Conservation (phyloP, 768 basidiomycete species). For the Tricholoma furcatifolium region DNA sequence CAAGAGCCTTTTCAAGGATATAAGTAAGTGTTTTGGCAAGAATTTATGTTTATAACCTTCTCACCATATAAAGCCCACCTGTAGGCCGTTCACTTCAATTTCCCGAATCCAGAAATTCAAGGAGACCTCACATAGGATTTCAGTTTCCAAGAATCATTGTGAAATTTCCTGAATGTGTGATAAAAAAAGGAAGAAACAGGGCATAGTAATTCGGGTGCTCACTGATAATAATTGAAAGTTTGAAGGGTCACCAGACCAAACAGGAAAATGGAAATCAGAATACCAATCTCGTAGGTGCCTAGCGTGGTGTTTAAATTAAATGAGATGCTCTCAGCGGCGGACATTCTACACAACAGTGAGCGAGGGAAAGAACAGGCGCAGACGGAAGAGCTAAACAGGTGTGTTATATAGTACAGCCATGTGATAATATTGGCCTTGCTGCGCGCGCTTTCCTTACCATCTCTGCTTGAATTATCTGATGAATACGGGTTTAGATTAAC, state of each 20-base stretch:
- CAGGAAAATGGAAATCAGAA: constrained; percentile 12
- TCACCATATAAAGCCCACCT: constrained; percentile 11
- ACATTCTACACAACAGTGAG: no score
- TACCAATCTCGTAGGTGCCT: constrained; percentile 8
- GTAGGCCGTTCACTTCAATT: neutral
- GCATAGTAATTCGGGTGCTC: neutral
- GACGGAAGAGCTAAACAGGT: no score
- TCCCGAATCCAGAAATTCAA: neutral
- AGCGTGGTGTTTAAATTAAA: constrained; percentile 1
- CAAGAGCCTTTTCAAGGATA: neutral
- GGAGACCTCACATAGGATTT: constrained; percentile 3
- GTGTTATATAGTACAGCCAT: no score
- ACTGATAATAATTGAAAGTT: constrained; percentile 8
- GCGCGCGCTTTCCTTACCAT: no score
- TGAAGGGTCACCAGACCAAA: constrained; percentile 12
- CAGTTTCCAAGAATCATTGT: neutral
- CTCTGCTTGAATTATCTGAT: no score
- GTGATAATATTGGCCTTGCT: no score
- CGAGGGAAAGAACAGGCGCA: no score
- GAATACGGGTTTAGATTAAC: no score
- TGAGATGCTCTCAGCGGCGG: no score
- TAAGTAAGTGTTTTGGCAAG: neutral
- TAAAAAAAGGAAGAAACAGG: neutral
- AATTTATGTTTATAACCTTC: neutral
- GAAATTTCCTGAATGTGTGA: neutral